These are phyloP conservation scores for Metroxylon sagu DNA, from an alignment of 176 grass and related monocot species.

Conservation along the genomic window DNA sequence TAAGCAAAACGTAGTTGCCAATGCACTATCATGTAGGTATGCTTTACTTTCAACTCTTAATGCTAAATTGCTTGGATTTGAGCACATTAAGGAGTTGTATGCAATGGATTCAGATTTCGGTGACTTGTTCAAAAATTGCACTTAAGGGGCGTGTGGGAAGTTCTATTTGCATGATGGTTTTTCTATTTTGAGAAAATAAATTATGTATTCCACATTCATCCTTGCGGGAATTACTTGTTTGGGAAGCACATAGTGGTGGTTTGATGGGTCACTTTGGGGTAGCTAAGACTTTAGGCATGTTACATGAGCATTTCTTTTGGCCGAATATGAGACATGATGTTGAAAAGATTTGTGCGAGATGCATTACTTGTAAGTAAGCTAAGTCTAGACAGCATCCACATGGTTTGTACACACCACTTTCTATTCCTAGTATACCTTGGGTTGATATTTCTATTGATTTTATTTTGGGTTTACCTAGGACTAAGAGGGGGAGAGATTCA, in stretches of 20 bases:
- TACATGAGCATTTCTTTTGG: neutral
- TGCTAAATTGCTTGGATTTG: neutral
- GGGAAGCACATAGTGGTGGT: neutral
- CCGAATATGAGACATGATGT: neutral
- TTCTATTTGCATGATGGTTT: neutral
- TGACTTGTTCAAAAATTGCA: neutral
- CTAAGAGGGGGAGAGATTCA: no score
- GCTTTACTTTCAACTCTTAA: neutral
- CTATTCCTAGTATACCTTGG: no score
- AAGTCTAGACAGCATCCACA: neutral
- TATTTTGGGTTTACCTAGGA: no score
- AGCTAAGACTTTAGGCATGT: neutral
- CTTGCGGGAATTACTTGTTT: neutral
- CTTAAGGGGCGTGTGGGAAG: neutral
- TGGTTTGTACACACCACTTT: no score
- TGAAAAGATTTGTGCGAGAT: neutral
- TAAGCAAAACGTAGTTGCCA: neutral
- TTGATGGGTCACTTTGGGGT: constrained; percentile 4
- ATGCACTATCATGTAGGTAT: constrained; percentile 1
- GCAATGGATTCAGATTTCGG: neutral
- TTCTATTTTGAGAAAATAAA: neutral
- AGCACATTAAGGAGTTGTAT: neutral
- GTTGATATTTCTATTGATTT: no score
- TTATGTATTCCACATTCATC: neutral
- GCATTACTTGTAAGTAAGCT: neutral